Evolutionary conservation across 2,329 filamentous ascomycete species (phyloP), one percentile per base, ranked within the genome.

Genomic region (Colletotrichum sp.): DNA sequence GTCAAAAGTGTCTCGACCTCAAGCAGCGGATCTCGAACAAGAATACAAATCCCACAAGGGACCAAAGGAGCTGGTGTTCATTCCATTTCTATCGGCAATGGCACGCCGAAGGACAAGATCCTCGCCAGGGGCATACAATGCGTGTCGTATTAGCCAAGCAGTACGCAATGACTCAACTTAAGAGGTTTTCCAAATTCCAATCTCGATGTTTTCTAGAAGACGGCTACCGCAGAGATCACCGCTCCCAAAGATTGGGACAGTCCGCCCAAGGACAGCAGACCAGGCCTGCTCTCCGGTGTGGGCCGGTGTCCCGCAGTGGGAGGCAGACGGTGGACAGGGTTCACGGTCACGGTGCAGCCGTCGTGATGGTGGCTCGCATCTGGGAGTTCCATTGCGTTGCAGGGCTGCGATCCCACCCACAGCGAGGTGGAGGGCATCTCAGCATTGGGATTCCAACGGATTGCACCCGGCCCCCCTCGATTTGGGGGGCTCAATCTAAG

Each of bases 401-500:
- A 70, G 58, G 56, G 36, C 58, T 70, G 27, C 58, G 56, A 70
- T 39, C n/a, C 66, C 66, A 61, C 66, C 43, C n/a, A 25, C 10
- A 69, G 34, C 32, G 36, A 56, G 34, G 67, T 61, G 67, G 67
- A 69, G 55, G 56, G 18, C 67, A 62, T 70, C 56, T 62, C 56
- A 70, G 27, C 28, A 32, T 48, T 58, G 56, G 61, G 39, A 56
- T 55, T 60, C 34, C 55, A 48, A 62, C 62, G 56, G 43, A 58
- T 48, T 62, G 27, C 61, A 67, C 39, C 72, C 56, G 72, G 48
- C 64, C 62, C 36, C 64, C 39, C 56, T 71, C 73, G 73, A 64
- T 64, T 58, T 15, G 64, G 56, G 69, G 61, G 43, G 56, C 73
- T 22, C 64, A 75, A 75, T 75, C 73, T 75, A 67, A 67, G 56